phyloP scores from a whole-genome alignment of 805 yeast species.

The Candida sonorensis region DNA sequence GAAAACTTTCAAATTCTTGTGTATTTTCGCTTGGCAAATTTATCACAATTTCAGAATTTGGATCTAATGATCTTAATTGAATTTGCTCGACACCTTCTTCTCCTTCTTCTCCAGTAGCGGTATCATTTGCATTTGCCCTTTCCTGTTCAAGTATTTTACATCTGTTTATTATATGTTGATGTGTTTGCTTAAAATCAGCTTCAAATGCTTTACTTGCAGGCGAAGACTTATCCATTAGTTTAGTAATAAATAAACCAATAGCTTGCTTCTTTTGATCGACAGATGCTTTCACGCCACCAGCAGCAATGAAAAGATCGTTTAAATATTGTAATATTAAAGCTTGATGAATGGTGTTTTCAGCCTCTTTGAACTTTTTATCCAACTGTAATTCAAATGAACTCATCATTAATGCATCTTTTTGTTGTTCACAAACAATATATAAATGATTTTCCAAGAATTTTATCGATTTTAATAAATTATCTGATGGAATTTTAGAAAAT shows the following conservation, averaged over 20 bases:
- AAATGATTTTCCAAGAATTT: conserved; percentile 51
- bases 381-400: conserved; percentile 82
- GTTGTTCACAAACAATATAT: conserved; percentile 68
- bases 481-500: conserved; percentile 52
- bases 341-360: conserved; percentile 70
- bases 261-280: conserved; percentile 27
- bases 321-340: conserved; percentile 70
- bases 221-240: conserved; percentile 42
- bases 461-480: conserved; percentile 44
- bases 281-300: conserved; percentile 16
- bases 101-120: conserved; percentile 33
- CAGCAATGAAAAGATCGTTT: conserved; percentile 25
- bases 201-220: conserved; percentile 67
- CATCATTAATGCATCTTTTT: conserved; percentile 90
- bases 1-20: conserved; percentile 48
- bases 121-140: no score
- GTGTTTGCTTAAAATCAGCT: conserved; percentile 69
- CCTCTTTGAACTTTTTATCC: conserved; percentile 43
- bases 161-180: conserved; percentile 66
- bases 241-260: conserved; percentile 60
- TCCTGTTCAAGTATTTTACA: conserved; percentile 62
- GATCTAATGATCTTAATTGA: conserved; percentile 85
- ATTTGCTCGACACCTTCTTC: conserved; percentile 70
- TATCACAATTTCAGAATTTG: conserved; percentile 66
- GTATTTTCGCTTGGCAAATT: conserved; percentile 56